Conservation (phyloP, 2,329 filamentous ascomycete genomes). For the Diaporthe sp. region DNA sequence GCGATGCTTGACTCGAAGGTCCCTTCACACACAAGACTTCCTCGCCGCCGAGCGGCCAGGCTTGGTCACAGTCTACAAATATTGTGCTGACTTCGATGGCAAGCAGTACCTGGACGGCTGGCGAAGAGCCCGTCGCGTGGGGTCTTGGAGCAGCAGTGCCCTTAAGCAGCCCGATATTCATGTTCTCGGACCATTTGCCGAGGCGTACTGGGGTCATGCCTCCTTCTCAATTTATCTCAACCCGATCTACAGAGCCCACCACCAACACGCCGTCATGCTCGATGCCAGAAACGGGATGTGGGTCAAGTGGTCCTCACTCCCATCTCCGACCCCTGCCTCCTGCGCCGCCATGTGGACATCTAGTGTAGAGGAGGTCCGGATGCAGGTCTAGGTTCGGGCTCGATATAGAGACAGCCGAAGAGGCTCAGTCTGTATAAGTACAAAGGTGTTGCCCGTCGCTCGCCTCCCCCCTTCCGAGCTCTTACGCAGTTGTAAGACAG, state of each 20-base stretch:
- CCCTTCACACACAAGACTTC: not conserved
- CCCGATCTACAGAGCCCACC: not conserved
- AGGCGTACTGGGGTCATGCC: conserved; percentile 4
- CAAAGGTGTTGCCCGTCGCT: not conserved
- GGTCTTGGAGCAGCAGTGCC: not conserved
- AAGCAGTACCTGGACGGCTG: not conserved
- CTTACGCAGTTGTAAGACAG: not conserved
- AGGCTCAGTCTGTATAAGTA: conserved; percentile 24
- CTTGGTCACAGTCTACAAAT: not conserved
- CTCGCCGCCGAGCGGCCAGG: not conserved
- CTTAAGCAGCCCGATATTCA: not conserved
- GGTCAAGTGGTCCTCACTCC: conserved; percentile 20
- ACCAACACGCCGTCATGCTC: not conserved
- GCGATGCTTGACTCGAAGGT: not conserved
- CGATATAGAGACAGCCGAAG: not conserved
- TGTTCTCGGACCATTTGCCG: conserved; percentile 1
- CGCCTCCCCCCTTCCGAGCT: not conserved
- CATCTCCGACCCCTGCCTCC: conserved; percentile 22
- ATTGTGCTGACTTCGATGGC: too few species aligned
- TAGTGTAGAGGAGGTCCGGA: not conserved
- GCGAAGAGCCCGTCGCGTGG: not conserved
- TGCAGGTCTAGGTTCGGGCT: not conserved
- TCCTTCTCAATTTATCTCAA: conserved; percentile 21
- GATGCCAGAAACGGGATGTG: conserved; percentile 18
- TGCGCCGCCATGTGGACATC: conserved; percentile 3